Base-by-base conservation (phyloP, 2,329 filamentous ascomycete genomes). In the Diplocarpon mali region DNA sequence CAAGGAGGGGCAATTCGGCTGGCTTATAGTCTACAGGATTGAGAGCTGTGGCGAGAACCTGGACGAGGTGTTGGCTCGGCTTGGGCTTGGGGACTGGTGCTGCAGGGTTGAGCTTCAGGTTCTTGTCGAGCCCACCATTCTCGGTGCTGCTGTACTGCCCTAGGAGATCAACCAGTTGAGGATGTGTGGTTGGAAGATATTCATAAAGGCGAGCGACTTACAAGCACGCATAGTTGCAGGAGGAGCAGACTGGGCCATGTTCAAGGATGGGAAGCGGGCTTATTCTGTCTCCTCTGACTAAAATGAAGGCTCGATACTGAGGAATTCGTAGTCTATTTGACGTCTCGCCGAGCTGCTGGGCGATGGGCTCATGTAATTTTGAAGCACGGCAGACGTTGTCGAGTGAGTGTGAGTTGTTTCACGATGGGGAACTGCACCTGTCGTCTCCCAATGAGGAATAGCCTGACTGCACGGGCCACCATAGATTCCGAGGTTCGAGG, bases 11-110 rank as follows among this genome's bases (percentile, higher is more conserved):
- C 1, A 73, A 62, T 55, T 82, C 77, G 9, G 73, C 66, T 2
- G 75, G 51, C 60, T 83, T 83, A 68, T 78, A 74, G 66, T 84
- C 80, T 24, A 73, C 44, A 1, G 54, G 54, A 24, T 55, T 57
- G 15, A 57, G 35, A 2, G 53, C 45, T 31, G 31, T 32, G 10
- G 47, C 40, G 20, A 56, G 35, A 11, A 53, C 39, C 37, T 50
- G 43, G 16, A 56, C 40, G 12, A 56, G 40, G 12, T 48, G 42
- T 38, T 52, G 46, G 27, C 42, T 43, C 12, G 35, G 20, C 4
- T 35, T 44, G 1, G 42, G 45, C n/a, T 35, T 50, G 28, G 51
- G 48, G n/a, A 52, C 20, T 3, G 42, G 27, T 7, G 44, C 17
- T 1, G 42, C 35, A 10, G 41, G 15, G 38, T 49, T 50, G 39